Evolutionary conservation across 805 yeast genomes (phyloP).

Genomic region (Priceomyces carsonii): DNA sequence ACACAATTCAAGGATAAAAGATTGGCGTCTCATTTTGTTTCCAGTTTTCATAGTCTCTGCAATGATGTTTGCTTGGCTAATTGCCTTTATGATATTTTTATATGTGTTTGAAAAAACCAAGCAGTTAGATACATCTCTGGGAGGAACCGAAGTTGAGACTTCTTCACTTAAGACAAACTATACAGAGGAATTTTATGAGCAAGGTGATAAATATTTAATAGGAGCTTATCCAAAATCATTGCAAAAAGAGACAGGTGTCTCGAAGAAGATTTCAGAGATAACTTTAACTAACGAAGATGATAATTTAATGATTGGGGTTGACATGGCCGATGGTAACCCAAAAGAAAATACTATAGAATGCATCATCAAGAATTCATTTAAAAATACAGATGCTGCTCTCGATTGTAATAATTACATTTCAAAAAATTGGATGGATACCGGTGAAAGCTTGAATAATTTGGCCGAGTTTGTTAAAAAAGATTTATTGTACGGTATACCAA

Average conservation of each 20-base stretch:
- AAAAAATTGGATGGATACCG: slow-evolving; percentile 22
- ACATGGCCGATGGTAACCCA: background rate
- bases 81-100: no score
- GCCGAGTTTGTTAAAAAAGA: background rate
- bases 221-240: no score
- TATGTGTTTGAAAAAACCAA: no score
- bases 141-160: no score
- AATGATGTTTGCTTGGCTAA: no score
- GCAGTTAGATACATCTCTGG: no score
- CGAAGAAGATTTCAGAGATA: slow-evolving; percentile 15
- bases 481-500: no score
- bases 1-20: background rate
- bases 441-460: background rate
- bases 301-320: slow-evolving; percentile 1
- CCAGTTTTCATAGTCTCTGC: background rate
- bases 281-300: slow-evolving; percentile 12
- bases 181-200: no score
- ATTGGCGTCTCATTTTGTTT: background rate
- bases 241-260: no score
- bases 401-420: slow-evolving; percentile 11
- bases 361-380: slow-evolving; percentile 11
- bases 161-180: no score
- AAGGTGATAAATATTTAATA: no score
- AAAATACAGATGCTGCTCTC: background rate
- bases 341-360: slow-evolving; percentile 6